Conservation (phyloP, 192 early-diverging fungal species). For the Rhizophlyctis rosea region DNA sequence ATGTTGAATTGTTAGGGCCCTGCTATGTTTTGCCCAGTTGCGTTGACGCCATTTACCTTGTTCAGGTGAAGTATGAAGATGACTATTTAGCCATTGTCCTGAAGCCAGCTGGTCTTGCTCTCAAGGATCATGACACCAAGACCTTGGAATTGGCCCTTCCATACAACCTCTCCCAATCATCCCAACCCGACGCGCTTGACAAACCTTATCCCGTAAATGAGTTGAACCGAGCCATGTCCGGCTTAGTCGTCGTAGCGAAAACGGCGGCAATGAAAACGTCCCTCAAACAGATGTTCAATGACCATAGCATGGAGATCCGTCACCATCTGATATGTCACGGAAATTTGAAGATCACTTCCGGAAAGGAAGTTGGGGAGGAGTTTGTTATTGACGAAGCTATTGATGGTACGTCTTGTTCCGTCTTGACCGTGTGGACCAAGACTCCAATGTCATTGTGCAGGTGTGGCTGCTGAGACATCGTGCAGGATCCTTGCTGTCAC, state of each 20-base stretch:
- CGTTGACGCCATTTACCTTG: no score
- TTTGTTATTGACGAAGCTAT: conserved; percentile 13
- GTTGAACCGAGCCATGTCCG: neutral
- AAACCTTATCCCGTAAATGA: neutral
- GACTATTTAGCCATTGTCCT: neutral
- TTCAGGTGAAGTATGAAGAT: neutral
- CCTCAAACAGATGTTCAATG: neutral
- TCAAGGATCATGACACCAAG: neutral
- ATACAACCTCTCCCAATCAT: neutral
- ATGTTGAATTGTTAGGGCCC: no score
- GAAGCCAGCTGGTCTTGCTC: neutral
- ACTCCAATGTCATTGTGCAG: no score
- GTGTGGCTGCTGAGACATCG: no score
- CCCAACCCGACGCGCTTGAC: neutral
- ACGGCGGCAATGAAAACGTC: neutral
- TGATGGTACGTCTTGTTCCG: conserved; percentile 5
- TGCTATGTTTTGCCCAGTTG: no score
- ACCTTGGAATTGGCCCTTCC: neutral
- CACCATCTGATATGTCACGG: conserved; percentile 9
- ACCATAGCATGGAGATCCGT: neutral
- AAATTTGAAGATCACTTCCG: conserved; percentile 1
- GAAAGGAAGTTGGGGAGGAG: neutral
- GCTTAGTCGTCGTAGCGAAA: neutral
- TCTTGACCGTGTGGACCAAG: neutral
- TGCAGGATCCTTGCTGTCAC: no score